Evolutionary conservation across 345 rosid species (phyloP), one percentile per base, ranked within the genome.

Genomic region (Excoecaria agallocha): DNA sequence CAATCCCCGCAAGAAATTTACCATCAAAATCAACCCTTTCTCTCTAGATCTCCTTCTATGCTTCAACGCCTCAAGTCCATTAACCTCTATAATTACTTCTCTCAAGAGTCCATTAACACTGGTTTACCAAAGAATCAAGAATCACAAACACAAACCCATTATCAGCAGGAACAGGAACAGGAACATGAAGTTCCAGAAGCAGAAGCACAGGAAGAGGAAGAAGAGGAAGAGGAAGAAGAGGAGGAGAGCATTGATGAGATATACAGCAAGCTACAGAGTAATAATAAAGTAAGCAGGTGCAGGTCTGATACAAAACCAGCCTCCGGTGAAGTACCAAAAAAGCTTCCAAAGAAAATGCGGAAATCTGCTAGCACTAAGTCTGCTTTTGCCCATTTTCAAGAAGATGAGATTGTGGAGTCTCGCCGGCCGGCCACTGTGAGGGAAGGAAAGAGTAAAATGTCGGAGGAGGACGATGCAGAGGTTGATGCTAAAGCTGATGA

Each of bases 401-500:
- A 88, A 39, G 86, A 75, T 0, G 91, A 76, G 55, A 51, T 72
- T 5, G 87, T 87, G 0, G 93, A 90, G 58, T 65, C 80, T 69
- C 88, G 85, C 0, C 66, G 94, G 24, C 93, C 97, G 1, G 89
- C 86, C 20, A 92, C 93, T 1, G 85, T 77, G 68, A 87, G 49
- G 63, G 93, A 83, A 25, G 70, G 76, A 38, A 86, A 85, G 76
- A 9, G 62, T 52, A 59, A 61, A 38, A 68, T 50, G 1, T 72
- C 81, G 2, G 89, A 85, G 71, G 88, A 55, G 22, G 91, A 75
- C 30, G 83, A 76, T 64, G 89, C 80, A 7, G 93, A 84, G 62
- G 93, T 92, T n/a, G 97, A 92, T 66, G 95, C 97, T 0, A 90
- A 78, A 54, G 95, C 95, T 43, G 97, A 90, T 78, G 95, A 90